A percentile compares a stretch with the other conserved stretches of the same genome.
Evolutionary conservation across 768 basidiomycete species (phyloP).

Genomic region (Pisolithus albus): DNA sequence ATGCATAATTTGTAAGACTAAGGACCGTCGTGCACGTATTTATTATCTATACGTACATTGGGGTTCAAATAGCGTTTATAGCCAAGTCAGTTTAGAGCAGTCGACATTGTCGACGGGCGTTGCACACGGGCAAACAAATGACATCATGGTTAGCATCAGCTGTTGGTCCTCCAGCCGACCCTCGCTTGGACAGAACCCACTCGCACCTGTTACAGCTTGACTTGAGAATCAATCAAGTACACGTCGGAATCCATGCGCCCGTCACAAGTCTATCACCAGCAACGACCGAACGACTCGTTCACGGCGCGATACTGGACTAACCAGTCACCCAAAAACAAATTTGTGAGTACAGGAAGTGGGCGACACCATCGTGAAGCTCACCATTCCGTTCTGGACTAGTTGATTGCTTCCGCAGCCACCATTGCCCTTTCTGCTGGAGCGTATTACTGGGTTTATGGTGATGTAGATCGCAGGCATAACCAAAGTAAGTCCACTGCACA

Average conservation of each 20-base stretch:
- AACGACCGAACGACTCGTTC: conserved; percentile 20
- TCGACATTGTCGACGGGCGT: background rate
- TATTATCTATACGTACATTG: no score
- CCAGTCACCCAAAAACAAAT: conserved; percentile 27
- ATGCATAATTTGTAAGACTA: background rate
- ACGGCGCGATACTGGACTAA: conserved; percentile 28
- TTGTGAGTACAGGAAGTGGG: conserved; percentile 14
- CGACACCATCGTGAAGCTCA: background rate
- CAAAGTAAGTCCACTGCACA: conserved; percentile 10
- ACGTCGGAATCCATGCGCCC: conserved; percentile 16
- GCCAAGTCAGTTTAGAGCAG: no score
- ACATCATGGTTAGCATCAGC: conserved; percentile 20
- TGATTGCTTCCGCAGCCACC: conserved; percentile 24
- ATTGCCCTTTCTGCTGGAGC: conserved; percentile 25
- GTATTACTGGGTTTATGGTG: conserved; percentile 33
- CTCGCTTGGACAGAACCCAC: background rate
- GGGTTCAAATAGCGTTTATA: no score
- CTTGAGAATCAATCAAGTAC: background rate
- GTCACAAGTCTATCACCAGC: conserved; percentile 17
- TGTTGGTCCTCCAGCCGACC: no score
- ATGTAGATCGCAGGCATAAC: conserved; percentile 26
- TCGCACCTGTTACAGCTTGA: background rate
- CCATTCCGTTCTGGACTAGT: conserved; percentile 5
- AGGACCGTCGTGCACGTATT: background rate
- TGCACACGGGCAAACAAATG: conserved; percentile 9